Evolutionary conservation across 1,284 basidiomycete genomes (phyloP).

Genomic region (Naganishia liquefaciens): DNA sequence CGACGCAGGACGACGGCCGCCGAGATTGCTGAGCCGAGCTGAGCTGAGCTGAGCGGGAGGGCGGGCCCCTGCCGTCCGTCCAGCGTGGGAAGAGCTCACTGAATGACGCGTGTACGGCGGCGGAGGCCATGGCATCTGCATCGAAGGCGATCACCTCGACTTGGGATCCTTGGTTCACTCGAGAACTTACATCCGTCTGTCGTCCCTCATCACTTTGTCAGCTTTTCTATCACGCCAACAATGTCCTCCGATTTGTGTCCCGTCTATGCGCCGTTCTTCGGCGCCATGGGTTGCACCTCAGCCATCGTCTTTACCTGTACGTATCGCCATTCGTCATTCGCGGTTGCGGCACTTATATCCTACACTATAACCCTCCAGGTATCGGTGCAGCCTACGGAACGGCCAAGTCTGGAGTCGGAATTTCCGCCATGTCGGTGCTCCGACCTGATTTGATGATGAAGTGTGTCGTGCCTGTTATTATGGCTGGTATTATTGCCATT

Average conservation of each 20-base stretch:
- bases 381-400: constrained; percentile 70
- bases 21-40: too few relatives aligned
- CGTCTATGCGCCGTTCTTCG: constrained; percentile 95
- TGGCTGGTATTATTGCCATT: constrained; percentile 99
- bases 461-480: constrained; percentile 95
- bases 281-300: constrained; percentile 93
- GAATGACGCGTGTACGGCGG: constrained; percentile 6
- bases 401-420: constrained; percentile 98
- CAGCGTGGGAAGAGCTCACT: constrained; percentile 15
- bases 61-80: background rate
- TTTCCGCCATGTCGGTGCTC: constrained; percentile 96
- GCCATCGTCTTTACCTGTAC: constrained; percentile 97
- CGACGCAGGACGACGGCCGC: background rate
- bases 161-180: background rate
- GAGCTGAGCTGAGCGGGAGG: too few relatives aligned
- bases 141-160: background rate
- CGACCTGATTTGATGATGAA: constrained; percentile 92
- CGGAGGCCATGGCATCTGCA: constrained; percentile 1
- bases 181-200: background rate
- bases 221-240: constrained; percentile 35
- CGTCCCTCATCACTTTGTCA: background rate
- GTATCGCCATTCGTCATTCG: constrained; percentile 47
- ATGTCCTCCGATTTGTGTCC: constrained; percentile 89
- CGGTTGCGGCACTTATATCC: background rate
- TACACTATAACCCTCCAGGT: constrained; percentile 21